Evolutionary conservation across 805 yeast species (phyloP).

Genomic region (Wickerhamomyces canadensis): DNA sequence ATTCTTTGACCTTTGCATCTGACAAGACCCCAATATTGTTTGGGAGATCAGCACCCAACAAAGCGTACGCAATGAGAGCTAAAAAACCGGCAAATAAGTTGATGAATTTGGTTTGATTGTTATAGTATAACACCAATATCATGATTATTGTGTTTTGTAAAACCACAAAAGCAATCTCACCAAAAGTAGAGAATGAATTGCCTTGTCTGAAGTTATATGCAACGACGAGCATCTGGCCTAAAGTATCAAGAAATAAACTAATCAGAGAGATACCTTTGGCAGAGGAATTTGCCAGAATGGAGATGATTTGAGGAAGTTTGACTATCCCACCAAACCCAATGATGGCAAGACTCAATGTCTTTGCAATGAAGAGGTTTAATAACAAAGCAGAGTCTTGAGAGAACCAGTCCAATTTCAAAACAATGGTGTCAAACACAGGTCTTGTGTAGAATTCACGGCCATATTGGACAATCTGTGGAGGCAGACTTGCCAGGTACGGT

Average conservation of each 20-base stretch:
- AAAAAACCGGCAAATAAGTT: constrained; percentile 17
- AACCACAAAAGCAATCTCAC: constrained; percentile 31
- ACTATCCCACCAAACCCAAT: constrained; percentile 31
- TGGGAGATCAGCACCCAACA: constrained; percentile 15
- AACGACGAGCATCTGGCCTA: constrained; percentile 27
- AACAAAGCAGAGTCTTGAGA: constrained; percentile 19
- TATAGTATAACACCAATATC: constrained; percentile 23
- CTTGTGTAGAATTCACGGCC: constrained; percentile 23
- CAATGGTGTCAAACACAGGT: constrained; percentile 23
- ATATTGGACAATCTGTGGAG: constrained; percentile 16
- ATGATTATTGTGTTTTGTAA: constrained; percentile 31
- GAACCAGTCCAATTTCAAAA: constrained; percentile 23
- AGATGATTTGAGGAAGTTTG: constrained; percentile 36
- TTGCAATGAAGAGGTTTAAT: constrained; percentile 25
- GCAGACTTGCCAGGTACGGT: constrained; percentile 16
- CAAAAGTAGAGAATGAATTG: constrained; percentile 33
- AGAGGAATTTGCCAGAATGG: constrained; percentile 26
- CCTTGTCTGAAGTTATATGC: constrained; percentile 32
- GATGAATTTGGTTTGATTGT: constrained; percentile 12
- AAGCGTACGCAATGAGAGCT: constrained; percentile 11
- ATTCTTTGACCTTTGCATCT: constrained; percentile 13
- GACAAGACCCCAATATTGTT: constrained; percentile 19
- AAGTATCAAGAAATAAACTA: constrained; percentile 29
- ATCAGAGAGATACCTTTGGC: constrained; percentile 31
- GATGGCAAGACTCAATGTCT: constrained; percentile 31